Conservation (phyloP, 2,329 filamentous ascomycete genomes). For the Venturia nashicola region DNA sequence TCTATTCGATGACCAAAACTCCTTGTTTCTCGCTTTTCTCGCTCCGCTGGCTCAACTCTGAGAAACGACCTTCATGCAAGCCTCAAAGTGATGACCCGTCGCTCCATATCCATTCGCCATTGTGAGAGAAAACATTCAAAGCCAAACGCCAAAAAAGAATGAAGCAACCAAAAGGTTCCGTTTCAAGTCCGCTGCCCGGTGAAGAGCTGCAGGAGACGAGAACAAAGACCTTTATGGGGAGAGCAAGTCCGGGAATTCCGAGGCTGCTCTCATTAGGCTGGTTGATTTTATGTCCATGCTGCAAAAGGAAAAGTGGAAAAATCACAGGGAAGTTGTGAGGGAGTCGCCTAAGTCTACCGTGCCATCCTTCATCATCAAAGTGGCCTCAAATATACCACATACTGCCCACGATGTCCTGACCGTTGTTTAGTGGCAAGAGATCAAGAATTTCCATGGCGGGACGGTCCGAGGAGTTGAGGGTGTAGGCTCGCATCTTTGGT, state of each 20-base stretch:
- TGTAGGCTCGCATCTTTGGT: slow-evolving; percentile 12
- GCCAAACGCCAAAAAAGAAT: neutral
- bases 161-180: neutral
- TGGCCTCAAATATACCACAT: slow-evolving; percentile 38
- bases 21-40: too few relatives aligned
- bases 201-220: neutral
- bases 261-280: neutral
- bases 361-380: neutral
- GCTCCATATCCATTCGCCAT: neutral
- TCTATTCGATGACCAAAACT: neutral
- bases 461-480: slow-evolving; percentile 18
- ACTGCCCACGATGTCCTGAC: slow-evolving; percentile 25
- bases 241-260: neutral
- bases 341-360: neutral
- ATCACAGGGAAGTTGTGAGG: neutral
- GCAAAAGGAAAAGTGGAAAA: neutral
- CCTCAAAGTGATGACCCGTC: neutral
- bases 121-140: neutral
- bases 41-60: too few relatives aligned
- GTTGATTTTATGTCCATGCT: neutral
- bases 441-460: slow-evolving; percentile 23
- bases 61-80: neutral
- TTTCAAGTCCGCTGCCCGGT: neutral
- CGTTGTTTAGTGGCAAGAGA: slow-evolving; percentile 28
- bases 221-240: neutral